Base-by-base conservation (phyloP, 441 rosid genomes). In the Populus hybrid region DNA sequence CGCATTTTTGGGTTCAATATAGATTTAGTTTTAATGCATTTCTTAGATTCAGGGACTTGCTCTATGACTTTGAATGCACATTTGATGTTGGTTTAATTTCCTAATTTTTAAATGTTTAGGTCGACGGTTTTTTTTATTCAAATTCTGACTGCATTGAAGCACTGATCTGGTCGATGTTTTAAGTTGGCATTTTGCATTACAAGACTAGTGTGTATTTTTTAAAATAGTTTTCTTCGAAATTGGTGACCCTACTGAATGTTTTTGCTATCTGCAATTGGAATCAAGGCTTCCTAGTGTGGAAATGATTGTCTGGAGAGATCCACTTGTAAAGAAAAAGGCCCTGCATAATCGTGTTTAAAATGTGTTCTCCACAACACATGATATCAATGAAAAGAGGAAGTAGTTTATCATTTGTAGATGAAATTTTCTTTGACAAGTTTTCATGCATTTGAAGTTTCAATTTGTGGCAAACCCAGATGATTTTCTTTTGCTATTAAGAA, bases 271-370 rank as follows among this genome's bases (percentile, higher is more conserved):
- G 59, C 16, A 11, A 42, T 69, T 61, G 59, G 38, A 59, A 64
- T 63, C 16, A 29, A 65, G 45, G 69, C 23, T 12, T n/a, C 4
- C n/a, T 61, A 23, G 24, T 23, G 50, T 63, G 76, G 68, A 75
- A 9, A 8, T 45, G 78, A 75, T 67, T 66, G 24, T 61, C 9
- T 75, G 64, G 45, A 50, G 40, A 42, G 72, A 75, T 75, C 40
- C 72, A 12, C 7, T 26, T 68, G 20, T 31, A 4, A 65, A 20
- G 45, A 35, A 35, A 28, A 66, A 40, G 20, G 63, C 7, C 28
- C 45, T 66, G 28, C 12, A 1, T 53, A 16, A 18, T 53, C 21
- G 21, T 18, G 59, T 14, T 50, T 50, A 53, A 4, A 53, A 14
- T 53, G n/a, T 5, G 21, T 42, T 42, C 8, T 53, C 8, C n/a